A percentile compares a stretch with the other conserved stretches of the same genome.
Evolutionary conservation across 495 filamentous ascomycete species (phyloP).

Genomic region (Penicillium riverlandense): DNA sequence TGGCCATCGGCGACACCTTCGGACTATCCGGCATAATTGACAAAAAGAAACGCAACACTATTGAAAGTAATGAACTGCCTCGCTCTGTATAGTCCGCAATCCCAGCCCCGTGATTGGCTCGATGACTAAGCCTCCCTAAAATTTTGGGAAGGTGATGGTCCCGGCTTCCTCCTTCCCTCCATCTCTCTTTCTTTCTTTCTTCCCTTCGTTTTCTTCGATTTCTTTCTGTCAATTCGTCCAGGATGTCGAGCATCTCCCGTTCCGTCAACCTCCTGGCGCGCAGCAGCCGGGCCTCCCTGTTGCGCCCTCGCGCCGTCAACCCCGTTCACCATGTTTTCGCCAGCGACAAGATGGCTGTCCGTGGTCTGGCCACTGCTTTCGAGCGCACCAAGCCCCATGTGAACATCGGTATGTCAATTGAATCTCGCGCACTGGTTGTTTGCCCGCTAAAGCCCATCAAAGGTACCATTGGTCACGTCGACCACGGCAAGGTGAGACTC

Average conservation of each 20-base stretch:
- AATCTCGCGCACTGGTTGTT: background rate
- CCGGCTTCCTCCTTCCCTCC: constrained; percentile 15
- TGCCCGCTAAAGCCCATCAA: constrained; percentile 6
- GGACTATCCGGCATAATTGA: too few relatives aligned
- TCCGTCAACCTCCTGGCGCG: constrained; percentile 62
- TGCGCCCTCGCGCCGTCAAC: constrained; percentile 53
- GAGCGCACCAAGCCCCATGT: constrained; percentile 94
- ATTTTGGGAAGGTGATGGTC: constrained; percentile 29
- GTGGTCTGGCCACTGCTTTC: constrained; percentile 72
- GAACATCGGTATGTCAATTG: constrained; percentile 69
- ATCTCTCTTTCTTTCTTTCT: constrained; percentile 18
- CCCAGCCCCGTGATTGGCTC: constrained; percentile 27
- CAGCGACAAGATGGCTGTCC: constrained; percentile 56
- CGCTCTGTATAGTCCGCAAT: constrained; percentile 26
- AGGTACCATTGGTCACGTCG: constrained; percentile 98
- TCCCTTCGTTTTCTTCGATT: constrained; percentile 27
- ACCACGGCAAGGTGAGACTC: constrained; percentile 86
- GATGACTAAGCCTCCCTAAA: constrained; percentile 39
- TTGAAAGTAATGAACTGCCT: too few relatives aligned
- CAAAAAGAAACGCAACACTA: too few relatives aligned
- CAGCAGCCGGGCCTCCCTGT: constrained; percentile 56
- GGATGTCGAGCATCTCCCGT: constrained; percentile 59
- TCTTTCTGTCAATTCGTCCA: constrained; percentile 32
- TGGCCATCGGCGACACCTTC: too few relatives aligned
- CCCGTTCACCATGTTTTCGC: constrained; percentile 65